Percentiles rank a stretch among this genome's conserved stretches.
Conservation (phyloP, 2,329 filamentous ascomycete species). For the Trichophyton rubrum region DNA sequence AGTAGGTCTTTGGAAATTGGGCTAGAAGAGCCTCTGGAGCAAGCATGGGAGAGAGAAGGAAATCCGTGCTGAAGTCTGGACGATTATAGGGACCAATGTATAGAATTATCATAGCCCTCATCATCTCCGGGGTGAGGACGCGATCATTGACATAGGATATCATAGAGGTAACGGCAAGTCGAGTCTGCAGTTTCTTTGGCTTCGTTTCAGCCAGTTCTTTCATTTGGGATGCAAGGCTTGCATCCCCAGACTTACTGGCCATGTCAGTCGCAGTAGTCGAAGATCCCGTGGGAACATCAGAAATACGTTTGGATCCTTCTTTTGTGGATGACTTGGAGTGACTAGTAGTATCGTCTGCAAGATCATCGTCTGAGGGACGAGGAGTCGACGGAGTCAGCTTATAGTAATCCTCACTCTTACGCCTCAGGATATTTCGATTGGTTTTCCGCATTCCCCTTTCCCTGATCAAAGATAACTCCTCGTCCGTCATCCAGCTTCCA, state of each 20-base stretch:
- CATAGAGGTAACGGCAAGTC: slow-evolving; percentile 91
- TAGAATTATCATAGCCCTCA: slow-evolving; percentile 96
- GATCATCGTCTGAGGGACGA: slow-evolving; percentile 65
- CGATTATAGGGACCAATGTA: slow-evolving; percentile 91
- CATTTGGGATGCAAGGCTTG: slow-evolving; percentile 27
- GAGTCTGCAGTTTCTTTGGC: slow-evolving; percentile 52
- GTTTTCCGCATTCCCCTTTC: slow-evolving; percentile 66
- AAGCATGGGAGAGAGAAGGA: slow-evolving; percentile 75
- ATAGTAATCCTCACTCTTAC: slow-evolving; percentile 83
- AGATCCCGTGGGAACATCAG: slow-evolving; percentile 9
- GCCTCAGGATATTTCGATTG: slow-evolving; percentile 63
- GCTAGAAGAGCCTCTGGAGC: slow-evolving; percentile 74
- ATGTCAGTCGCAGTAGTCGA: slow-evolving; percentile 14
- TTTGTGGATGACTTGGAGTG: slow-evolving; percentile 7
- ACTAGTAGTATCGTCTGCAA: slow-evolving; percentile 33
- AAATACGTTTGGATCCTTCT: neutral
- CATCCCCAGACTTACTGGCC: slow-evolving; percentile 19
- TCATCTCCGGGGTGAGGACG: slow-evolving; percentile 92
- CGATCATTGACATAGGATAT: slow-evolving; percentile 97
- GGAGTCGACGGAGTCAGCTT: slow-evolving; percentile 69
- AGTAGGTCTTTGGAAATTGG: slow-evolving; percentile 86
- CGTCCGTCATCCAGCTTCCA: slow-evolving; percentile 97
- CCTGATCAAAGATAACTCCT: slow-evolving; percentile 88
- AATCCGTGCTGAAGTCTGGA: slow-evolving; percentile 85
- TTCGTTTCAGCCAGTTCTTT: slow-evolving; percentile 26